Base-by-base conservation (phyloP, 768 basidiomycete species). In the Tricholoma saponaceum region DNA sequence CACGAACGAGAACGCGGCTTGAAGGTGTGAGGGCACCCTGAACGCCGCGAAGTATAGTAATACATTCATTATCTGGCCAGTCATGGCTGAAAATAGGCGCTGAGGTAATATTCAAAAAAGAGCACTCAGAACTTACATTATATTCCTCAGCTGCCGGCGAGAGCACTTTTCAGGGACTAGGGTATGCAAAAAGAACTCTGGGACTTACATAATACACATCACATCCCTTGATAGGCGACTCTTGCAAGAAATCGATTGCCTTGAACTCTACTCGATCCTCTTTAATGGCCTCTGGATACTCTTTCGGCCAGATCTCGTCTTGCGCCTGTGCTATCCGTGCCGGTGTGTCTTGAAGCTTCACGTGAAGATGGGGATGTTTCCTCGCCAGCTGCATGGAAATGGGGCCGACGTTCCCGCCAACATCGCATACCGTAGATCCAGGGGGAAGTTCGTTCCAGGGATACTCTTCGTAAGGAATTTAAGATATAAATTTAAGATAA, bases 161-260 rank as follows among this genome's bases (percentile, higher is more conserved):
- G n/a, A n/a, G n/a, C n/a, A n/a, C n/a, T n/a, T n/a, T n/a, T n/a
- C n/a, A n/a, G n/a, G n/a, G n/a, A n/a, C n/a, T n/a, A n/a, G n/a
- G n/a, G 12, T 14, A 51, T 18, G 8, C 8, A 30, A 30, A 4
- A 30, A 30, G 4, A 30, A 4, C 8, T 4, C 8, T 51, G 25
- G 30, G 22, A 64, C 72, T 61, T 60, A 77, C 76, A 61, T 73
- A 77, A 61, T 78, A 76, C 18, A 75, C 58, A 52, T 74, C 69
- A 43, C 70, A 73, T 7, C 64, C 70, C 2, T 60, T 51, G 8
- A 71, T 67, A 1, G 76, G 75, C 1, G 66, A 33, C 14, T 74
- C 72, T 14, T 55, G 60, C 25, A 77, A 70, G 55, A 79, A 77
- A 51, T 79, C 70, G 13, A 77, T 61, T 0, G 70, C 51, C 20